Conservation (phyloP, 805 yeast species). For the Saccharomycopsis malanga region DNA sequence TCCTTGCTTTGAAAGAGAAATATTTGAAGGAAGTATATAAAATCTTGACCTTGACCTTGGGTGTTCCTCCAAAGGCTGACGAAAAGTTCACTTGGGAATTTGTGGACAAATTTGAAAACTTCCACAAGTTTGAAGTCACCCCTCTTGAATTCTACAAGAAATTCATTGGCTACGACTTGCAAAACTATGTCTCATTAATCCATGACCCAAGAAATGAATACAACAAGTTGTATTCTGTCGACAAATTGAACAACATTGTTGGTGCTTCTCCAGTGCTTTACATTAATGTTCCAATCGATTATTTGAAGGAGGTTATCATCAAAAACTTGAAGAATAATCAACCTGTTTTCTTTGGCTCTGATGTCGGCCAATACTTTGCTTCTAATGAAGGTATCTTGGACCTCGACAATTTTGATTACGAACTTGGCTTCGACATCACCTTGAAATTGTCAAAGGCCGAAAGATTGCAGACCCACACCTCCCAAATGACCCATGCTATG, state of each 20-base stretch:
- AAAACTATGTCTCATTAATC: constrained; percentile 53
- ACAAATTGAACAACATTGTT: constrained; percentile 64
- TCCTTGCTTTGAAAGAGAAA: constrained; percentile 33
- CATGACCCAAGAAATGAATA: constrained; percentile 77
- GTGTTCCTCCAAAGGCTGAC: constrained; percentile 70
- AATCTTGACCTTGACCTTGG: constrained; percentile 60
- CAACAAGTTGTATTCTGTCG: constrained; percentile 59
- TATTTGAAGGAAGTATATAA: constrained; percentile 59
- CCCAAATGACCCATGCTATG: constrained; percentile 90
- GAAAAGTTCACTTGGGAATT: constrained; percentile 70
- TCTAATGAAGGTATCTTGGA: constrained; percentile 65
- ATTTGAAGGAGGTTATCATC: constrained; percentile 54
- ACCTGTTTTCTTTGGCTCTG: constrained; percentile 84
- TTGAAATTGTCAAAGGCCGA: constrained; percentile 54
- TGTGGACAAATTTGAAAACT: constrained; percentile 58
- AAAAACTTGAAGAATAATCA: constrained; percentile 63
- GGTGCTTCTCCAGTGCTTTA: constrained; percentile 68
- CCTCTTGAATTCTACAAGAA: constrained; percentile 59
- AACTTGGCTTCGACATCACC: constrained; percentile 45
- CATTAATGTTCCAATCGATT: constrained; percentile 56
- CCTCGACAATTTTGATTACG: constrained; percentile 58
- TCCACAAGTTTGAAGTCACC: constrained; percentile 43
- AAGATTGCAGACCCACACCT: constrained; percentile 61
- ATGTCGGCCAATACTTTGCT: constrained; percentile 74
- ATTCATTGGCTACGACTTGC: constrained; percentile 45